Evolutionary conservation across 2,329 filamentous ascomycete species (phyloP).

Genomic region (Alternaria alternata): DNA sequence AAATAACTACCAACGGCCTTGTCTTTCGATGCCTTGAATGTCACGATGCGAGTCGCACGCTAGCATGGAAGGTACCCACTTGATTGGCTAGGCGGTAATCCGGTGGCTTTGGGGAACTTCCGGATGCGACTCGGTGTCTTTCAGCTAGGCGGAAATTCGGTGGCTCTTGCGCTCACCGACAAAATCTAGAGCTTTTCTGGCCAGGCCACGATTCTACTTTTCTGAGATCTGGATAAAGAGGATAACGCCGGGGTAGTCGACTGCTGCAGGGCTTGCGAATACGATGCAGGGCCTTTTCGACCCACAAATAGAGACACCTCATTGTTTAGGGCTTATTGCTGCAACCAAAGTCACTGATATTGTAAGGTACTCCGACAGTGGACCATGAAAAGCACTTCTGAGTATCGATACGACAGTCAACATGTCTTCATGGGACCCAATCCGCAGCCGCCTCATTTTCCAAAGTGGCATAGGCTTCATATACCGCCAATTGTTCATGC

Average conservation of each 20-base stretch:
- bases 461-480: constrained; percentile 13
- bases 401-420: not conserved
- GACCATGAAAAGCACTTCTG: not conserved
- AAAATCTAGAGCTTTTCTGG: not conserved
- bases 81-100: not conserved
- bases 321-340: not conserved
- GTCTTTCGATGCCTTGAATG: not conserved
- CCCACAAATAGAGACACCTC: not conserved
- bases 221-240: not conserved
- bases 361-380: not conserved
- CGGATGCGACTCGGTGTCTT: not conserved
- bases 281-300: not conserved
- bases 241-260: not conserved
- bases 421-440: constrained; percentile 10
- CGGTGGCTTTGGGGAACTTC: not conserved
- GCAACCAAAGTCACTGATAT: not conserved
- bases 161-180: not conserved
- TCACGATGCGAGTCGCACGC: not conserved
- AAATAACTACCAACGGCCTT: not conserved
- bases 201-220: not conserved
- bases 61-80: not conserved
- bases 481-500: constrained; percentile 12
- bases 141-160: not conserved
- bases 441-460: constrained; percentile 12
- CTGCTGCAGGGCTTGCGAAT: not conserved